Evolutionary conservation across 352 stramenopile genomes (phyloP).

Genomic region (Pythium aristosporum): DNA sequence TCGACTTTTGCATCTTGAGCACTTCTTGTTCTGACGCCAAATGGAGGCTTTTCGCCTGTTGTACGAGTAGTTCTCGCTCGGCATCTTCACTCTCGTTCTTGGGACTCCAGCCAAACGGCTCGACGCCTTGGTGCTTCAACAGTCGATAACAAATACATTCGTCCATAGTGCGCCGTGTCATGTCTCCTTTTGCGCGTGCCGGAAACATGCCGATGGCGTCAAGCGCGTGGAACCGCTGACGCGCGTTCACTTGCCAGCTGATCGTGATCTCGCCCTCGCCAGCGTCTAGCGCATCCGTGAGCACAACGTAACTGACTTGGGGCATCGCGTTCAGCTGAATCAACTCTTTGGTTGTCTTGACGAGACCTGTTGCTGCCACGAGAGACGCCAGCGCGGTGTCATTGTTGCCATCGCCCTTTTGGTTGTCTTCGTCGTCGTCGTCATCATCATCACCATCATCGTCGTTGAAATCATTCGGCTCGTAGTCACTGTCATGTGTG

Average conservation of each 20-base stretch:
- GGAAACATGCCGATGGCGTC: constrained; percentile 67
- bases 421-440: constrained; percentile 19
- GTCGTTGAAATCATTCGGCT: constrained; percentile 7
- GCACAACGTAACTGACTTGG: constrained; percentile 49
- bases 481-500: constrained; percentile 19
- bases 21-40: constrained; percentile 29
- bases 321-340: constrained; percentile 50
- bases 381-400: constrained; percentile 24
- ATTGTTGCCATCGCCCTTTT: constrained; percentile 22
- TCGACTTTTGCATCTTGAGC: constrained; percentile 25
- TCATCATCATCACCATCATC: constrained; percentile 19
- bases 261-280: constrained; percentile 59
- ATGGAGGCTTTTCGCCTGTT: constrained; percentile 38
- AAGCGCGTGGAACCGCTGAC: constrained; percentile 49
- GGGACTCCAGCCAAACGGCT: constrained; percentile 50
- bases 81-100: constrained; percentile 34
- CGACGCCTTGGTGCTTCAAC: constrained; percentile 34
- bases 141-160: constrained; percentile 62
- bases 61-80: constrained; percentile 40
- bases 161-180: constrained; percentile 39
- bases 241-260: constrained; percentile 55
- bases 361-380: constrained; percentile 26
- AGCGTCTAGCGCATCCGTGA: constrained; percentile 41
- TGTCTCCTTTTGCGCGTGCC: constrained; percentile 32
- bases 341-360: constrained; percentile 37